Base-by-base conservation (phyloP, 1,139 yeast genomes). In the Schizosaccharomyces versatilis region DNA sequence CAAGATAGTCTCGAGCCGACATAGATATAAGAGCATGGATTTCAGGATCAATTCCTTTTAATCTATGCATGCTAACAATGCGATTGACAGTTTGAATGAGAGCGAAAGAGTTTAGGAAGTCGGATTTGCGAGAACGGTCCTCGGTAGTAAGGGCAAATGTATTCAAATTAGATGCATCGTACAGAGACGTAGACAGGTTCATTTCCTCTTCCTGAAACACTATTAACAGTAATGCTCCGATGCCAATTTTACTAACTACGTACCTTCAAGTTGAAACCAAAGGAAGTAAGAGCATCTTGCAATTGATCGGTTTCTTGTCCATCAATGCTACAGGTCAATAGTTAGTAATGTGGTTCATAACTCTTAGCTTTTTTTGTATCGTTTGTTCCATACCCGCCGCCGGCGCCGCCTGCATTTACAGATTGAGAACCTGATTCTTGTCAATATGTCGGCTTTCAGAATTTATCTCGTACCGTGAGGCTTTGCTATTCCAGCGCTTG, bases 271-370 rank as follows among this genome's bases (percentile, higher is more conserved):
- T 53, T 41, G 36, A 53, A 39, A 3, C 55, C 55, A 17, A 41
- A 47, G 10, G 55, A 53, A 36, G 41, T 40, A 10, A 53, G 14
- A 39, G 55, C 55, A 52, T 53, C 55, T 32, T 53, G 55, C 2
- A 53, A 41, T n/a, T 53, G 55, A 7, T 44, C 51, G 10, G 55
- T 36, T 19, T 53, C 55, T 38, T 53, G 55, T 24, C 55, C 39
- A 36, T 52, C 51, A 2, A 24, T 24, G 32, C 32, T 24, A 24
- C 5, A 24, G 5, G 32, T 24, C 32, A 24, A 24, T 24, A 5
- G 5, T 24, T 24, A 24, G 32, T 24, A 24, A 24, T 5, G 32
- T 24, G 2, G 5, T 24, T 24, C 32, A 3, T 5, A 5, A 24
- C 32, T n/a, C 32, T 3, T 24, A 24, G 32, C 32, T 24, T 5